A percentile compares a stretch with the other conserved stretches of the same genome.
Conservation (phyloP, 495 filamentous ascomycete species). For the Podospora pseudocomata region DNA sequence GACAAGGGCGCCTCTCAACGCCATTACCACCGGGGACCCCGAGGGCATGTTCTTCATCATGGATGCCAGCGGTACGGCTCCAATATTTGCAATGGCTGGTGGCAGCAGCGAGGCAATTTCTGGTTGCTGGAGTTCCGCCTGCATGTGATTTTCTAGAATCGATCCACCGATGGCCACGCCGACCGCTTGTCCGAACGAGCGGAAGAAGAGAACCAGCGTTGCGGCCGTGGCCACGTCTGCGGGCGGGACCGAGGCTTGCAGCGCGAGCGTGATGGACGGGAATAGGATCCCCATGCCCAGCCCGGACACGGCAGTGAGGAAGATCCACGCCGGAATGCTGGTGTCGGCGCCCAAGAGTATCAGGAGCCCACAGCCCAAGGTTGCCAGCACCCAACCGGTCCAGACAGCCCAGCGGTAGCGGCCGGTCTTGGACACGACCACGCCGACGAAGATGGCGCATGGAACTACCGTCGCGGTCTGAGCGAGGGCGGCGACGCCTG, state of each 20-base stretch:
- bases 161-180: background rate
- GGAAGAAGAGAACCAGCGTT: background rate
- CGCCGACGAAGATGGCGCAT: conserved; percentile 18
- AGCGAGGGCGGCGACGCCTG: conserved; percentile 33
- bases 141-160: background rate
- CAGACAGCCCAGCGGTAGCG: conserved; percentile 28
- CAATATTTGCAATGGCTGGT: background rate
- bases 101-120: background rate
- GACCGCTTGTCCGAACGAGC: background rate
- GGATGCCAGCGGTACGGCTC: background rate
- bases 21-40: background rate
- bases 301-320: background rate
- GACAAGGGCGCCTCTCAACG: background rate
- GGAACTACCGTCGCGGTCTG: conserved; percentile 21
- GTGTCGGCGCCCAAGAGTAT: conserved; percentile 14
- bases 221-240: background rate
- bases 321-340: background rate
- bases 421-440: conserved; percentile 17
- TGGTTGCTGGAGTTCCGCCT: background rate
- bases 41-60: background rate
- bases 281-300: background rate
- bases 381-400: conserved; percentile 26
- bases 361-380: conserved; percentile 29
- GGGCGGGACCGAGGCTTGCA: background rate
- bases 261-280: background rate